Base-by-base conservation (phyloP, 495 filamentous ascomycete species). In the Penicillium robsamsonii region DNA sequence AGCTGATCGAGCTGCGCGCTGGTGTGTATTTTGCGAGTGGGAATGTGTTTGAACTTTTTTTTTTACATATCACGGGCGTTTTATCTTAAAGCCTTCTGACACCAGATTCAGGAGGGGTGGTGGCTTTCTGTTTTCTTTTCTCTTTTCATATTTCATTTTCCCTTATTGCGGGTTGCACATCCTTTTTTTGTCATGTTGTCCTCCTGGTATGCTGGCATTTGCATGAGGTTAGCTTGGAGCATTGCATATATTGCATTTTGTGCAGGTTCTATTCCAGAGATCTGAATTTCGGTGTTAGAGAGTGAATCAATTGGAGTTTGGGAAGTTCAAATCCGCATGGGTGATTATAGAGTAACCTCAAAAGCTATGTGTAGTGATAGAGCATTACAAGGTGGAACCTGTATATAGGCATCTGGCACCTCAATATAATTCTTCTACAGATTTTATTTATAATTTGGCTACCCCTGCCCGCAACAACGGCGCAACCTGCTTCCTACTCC, bases 1-100 rank as follows among this genome's bases (percentile, higher is more conserved):
- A 18, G 94, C 94, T 12, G 94, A 99, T 78, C 82, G 94, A 51
- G 97, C 89, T 57, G 95, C 93, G 9, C 79, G 94, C 58, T 99
- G 94, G 94, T 97, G 95, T 73, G 94, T 99, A 22, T 99, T 96
- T 77, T 93, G 88, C 27, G 94, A 99, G 76, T 99, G 94, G 94
- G 84, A 90, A 57, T 85, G 84, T 70, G 72, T 80, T 49, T 87
- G 63, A 75, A 60, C 15, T 44, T 44, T 43, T 44, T 45, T 53
- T 31, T 22, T 42, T 44, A 45, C 30, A 44, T 57, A 12, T 22
- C 22, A 18, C 22, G 25, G 50, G 47, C 42, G 46, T 55, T 55
- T 49, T 20, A 41, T 22, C 15, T 48, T 35, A 18, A 52, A 53
- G 49, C 15, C 47, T 53, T 50, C 29, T 46, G 27, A 30, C 9